A percentile compares a stretch with the other conserved stretches of the same genome.
Evolutionary conservation across 2,329 filamentous ascomycete species (phyloP).

Genomic region (Grosmannia huntii): DNA sequence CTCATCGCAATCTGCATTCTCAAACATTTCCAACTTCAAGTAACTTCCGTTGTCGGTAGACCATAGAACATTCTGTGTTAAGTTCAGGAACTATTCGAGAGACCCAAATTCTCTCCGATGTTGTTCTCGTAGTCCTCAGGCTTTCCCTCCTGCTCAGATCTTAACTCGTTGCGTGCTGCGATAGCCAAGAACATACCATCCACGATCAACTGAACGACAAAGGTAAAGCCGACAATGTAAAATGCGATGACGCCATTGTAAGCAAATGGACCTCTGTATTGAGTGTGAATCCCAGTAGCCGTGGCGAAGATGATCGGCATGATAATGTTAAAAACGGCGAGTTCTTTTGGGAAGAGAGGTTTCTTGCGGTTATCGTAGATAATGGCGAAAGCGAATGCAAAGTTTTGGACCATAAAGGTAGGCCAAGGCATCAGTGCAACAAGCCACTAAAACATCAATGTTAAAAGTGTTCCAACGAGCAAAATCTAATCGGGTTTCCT

Average conservation of each 20-base stretch:
- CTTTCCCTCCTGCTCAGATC: background rate
- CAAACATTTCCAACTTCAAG: background rate
- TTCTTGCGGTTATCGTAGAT: conserved; percentile 5
- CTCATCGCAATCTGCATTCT: background rate
- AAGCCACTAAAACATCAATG: conserved; percentile 1
- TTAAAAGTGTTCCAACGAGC: background rate
- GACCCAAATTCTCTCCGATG: background rate
- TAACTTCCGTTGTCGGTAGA: background rate
- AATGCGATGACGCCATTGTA: conserved; percentile 5
- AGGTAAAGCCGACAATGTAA: conserved; percentile 4
- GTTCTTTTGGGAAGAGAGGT: conserved; percentile 6
- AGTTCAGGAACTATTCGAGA: background rate
- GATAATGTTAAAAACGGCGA: conserved; percentile 4
- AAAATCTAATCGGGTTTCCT: background rate
- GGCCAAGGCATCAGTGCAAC: conserved; percentile 6
- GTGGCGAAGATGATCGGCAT: conserved; percentile 7
- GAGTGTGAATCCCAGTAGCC: conserved; percentile 5
- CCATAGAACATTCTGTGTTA: background rate
- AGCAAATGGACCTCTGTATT: conserved; percentile 1
- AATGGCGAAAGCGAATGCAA: conserved; percentile 5
- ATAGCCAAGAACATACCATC: conserved; percentile 1
- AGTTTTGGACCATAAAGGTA: conserved; percentile 6
- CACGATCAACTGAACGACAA: conserved; percentile 5
- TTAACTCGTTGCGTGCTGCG: background rate
- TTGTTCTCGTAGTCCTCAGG: background rate